These are phyloP conservation scores for Inga oerstediana DNA, from an alignment of 306 rosid genomes.

Conservation along the genomic window DNA sequence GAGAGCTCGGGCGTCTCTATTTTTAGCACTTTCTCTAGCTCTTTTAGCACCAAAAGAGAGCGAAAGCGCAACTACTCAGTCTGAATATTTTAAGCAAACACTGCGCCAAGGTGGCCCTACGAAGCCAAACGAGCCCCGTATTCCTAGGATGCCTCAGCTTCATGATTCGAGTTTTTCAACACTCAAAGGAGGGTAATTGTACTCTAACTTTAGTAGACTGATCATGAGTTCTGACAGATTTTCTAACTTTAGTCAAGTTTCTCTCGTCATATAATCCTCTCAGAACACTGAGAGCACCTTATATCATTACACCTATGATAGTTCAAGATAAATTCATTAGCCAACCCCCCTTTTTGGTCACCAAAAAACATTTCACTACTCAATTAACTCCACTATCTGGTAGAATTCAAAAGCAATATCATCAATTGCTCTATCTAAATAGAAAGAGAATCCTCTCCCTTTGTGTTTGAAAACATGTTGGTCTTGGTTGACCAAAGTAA, in stretches of 20 bases:
- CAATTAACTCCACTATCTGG: too few species aligned
- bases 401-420: neutral
- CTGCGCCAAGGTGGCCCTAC: constrained; percentile 96
- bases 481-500: neutral
- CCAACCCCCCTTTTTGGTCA: too few species aligned
- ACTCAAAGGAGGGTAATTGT: constrained; percentile 55
- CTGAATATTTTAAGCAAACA: constrained; percentile 97
- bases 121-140: constrained; percentile 96
- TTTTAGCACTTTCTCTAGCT: too few species aligned
- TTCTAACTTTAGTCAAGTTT: neutral
- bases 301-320: neutral
- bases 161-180: constrained; percentile 96
- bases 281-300: neutral
- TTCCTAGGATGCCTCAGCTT: constrained; percentile 99
- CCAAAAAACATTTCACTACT: too few species aligned
- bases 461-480: neutral
- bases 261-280: neutral
- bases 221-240: too few species aligned
- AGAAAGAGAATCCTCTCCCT: neutral
- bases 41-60: too few species aligned
- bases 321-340: too few species aligned
- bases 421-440: neutral
- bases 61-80: constrained; percentile 67
- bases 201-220: too few species aligned
- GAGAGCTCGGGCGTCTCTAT: too few species aligned